Base-by-base conservation (phyloP, 768 basidiomycete genomes). In the Phylloporus arenicola region DNA sequence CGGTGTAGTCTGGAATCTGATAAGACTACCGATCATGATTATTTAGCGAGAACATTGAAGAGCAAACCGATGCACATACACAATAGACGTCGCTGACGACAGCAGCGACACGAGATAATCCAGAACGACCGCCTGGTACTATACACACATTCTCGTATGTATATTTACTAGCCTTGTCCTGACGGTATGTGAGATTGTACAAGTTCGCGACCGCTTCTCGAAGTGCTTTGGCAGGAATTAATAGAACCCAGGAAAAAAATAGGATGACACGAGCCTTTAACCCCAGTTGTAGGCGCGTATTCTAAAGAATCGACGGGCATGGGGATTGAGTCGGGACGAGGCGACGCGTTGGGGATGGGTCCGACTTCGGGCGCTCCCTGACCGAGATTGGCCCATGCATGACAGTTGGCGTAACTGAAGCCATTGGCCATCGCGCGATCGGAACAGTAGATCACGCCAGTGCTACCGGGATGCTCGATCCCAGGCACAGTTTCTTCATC, bases 391-490 rank as follows among this genome's bases (percentile, higher is more conserved):
- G 87, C 78, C 90, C 91, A 92, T 56, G 85, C 83, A 60, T 89
- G 84, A 13, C 82, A 83, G 56, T 74, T 73, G 51, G 86, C 79
- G 57, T 89, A 88, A 56, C 72, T 84, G 74, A 92, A 96, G 9
- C 93, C 93, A 63, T 96, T 95, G 11, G 92, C 92, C 74, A 92
- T 90, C n/a, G 92, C 89, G 51, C 92, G 83, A 63, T 93, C 89
- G 2, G 88, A 91, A 68, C 92, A 93, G 65, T 94, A 96, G 61
- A 94, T 83, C 24, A 84, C 82, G 52, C 78, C 73, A 1, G 76
- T 78, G 58, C 70, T 70, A 30, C 81, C 80, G 2, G 89, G 89
- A 63, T 89, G 88, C 62, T 84, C 78, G 60, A 90, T 88, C 43
- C 89, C 91, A 17, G 91, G 92, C 4, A 94, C 82, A 1, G 91